Base-by-base conservation (phyloP, 345 rosid genomes). In the Mangifera indica region DNA sequence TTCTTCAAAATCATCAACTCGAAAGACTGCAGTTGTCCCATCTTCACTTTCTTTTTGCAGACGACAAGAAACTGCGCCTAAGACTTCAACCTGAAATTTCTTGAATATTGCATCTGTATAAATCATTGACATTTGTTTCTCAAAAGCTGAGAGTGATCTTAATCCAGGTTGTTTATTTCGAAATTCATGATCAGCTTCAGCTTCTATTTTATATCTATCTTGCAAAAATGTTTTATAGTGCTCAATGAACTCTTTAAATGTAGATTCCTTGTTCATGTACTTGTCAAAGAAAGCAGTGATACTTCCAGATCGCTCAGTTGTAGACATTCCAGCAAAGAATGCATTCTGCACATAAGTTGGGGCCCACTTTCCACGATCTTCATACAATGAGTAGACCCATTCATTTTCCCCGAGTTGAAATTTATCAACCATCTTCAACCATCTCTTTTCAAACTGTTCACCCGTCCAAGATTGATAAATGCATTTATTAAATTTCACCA, bases 41-140 rank as follows among this genome's bases (percentile, higher is more conserved):
- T 70, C 63, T 77, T 76, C 78, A 48, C 74, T 72, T 67, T 76
- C 84, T 44, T 73, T 72, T 64, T 42, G 74, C 64, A 81, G 46
- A 71, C 46, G 80, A 77, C 87, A 84, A 46, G 74, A 84, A 74
- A 59, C 85, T 53, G 72, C 66, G 64, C 82, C 85, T 61, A 78
- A 64, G 46, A 75, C 77, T 76, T 81, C 87, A 22, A 73, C 75
- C 82, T 84, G 87, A 74, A 84, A 81, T 60, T 77, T 77, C 82
- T 81, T 78, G 69, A 82, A 84, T 53, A 82, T 32, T 45, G 80
- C 60, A 40, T 73, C 70, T 46, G 87, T 83, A 63, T 81, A 79
- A 45, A 77, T 52, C 17, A 63, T 56, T 5, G 77, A 79, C 79
- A 80, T 56, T 73, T 84, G 85, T 62, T 80, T 78, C 82, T 81